Conservation (phyloP, 768 basidiomycete genomes). For the Filobasidium floriforme region DNA sequence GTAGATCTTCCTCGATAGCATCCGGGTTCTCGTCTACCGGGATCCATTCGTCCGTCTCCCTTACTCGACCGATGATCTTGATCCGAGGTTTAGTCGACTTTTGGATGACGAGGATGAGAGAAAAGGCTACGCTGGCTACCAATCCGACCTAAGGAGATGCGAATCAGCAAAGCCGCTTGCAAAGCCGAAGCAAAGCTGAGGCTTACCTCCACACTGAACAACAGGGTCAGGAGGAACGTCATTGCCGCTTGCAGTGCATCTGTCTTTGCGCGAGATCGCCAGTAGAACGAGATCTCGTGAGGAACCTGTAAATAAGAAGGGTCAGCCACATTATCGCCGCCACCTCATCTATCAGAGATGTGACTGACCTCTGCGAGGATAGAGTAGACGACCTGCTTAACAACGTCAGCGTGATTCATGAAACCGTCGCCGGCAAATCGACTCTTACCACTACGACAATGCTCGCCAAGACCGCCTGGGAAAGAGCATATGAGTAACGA, state of each 20-base stretch:
- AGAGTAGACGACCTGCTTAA: constrained; percentile 59
- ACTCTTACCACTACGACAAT: constrained; percentile 59
- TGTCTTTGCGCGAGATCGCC: constrained; percentile 85
- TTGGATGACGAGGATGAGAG: constrained; percentile 78
- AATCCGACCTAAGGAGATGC: constrained; percentile 57
- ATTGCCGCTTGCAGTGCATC: constrained; percentile 78
- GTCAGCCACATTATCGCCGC: neutral
- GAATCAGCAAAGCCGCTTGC: neutral
- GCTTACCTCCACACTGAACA: constrained; percentile 74
- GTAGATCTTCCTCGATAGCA: constrained; percentile 56
- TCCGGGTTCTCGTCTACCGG: constrained; percentile 81
- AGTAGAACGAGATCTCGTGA: constrained; percentile 76
- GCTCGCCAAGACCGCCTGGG: constrained; percentile 32
- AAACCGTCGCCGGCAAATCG: neutral
- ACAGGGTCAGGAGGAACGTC: constrained; percentile 77
- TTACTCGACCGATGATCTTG: constrained; percentile 83
- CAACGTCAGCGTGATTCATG: neutral
- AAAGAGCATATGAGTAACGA: neutral
- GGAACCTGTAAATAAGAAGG: constrained; percentile 49
- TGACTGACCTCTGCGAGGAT: constrained; percentile 61
- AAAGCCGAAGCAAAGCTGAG: neutral
- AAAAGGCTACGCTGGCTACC: constrained; percentile 76
- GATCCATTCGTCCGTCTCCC: constrained; percentile 81
- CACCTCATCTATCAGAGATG: neutral
- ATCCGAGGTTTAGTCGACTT: constrained; percentile 82